Evolutionary conservation across 345 rosid species (phyloP), one percentile per base, ranked within the genome.

Genomic region (Murraya paniculata): DNA sequence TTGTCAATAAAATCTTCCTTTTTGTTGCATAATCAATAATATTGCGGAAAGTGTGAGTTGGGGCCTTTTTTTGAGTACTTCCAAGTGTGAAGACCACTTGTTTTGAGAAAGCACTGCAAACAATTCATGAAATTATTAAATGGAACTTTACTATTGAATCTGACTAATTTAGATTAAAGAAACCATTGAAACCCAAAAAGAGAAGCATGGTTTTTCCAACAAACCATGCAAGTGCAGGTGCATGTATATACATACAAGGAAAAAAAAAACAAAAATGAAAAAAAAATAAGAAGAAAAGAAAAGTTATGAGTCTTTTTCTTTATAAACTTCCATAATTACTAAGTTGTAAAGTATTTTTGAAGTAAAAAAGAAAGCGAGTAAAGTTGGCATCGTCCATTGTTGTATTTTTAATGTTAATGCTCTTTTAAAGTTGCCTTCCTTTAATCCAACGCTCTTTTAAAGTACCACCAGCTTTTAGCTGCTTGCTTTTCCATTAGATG

Each of bases 381-480:
- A 50, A 78, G 78, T 61, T 22, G 24, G 19, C 62, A 53, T n/a
- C 73, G 30, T 68, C 68, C 35, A 57, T 57, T 68, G 57, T 36
- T 24, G 73, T 36, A 59, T 24, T 60, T 64, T 41, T 53, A 71
- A 68, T 66, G 55, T 56, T 69, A 66, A 58, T 69, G 64, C 41
- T 74, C 78, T 77, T 77, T 39, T 60, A 68, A 80, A 69, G 77
- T 65, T 64, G 76, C 28, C 69, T n/a, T 33, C 71, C 84, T 81
- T 85, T 83, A 78, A 77, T 77, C 71, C 84, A 79, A 79, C 76
- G 22, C 83, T 78, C 78, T 41, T 79, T 77, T 67, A 66, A 83
- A 83, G 84, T 83, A 79, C 78, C 64, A 38, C 45, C n/a, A 48
- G 38, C 81, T 76, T 81, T 60, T 36, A 50, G 31, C 71, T 50